Base-by-base conservation (phyloP, 1,284 basidiomycete species). In the Irpex lacteus region DNA sequence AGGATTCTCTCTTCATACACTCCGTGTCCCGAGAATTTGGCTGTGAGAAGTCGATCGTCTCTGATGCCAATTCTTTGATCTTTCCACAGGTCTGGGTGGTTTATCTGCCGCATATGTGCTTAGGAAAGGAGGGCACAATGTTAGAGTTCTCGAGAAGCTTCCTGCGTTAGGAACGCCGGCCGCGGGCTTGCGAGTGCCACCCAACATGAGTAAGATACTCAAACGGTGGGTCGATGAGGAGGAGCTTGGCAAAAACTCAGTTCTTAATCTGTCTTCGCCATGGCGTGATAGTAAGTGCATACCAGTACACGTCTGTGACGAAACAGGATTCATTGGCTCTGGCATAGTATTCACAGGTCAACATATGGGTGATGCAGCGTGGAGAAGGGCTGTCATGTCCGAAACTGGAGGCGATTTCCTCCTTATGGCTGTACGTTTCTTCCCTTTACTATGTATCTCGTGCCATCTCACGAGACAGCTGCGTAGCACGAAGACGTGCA, bases 341-440 rank as follows among this genome's bases (percentile, higher is more conserved):
- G 26, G 52, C 40, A 19, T 60, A 13, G 26, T 69, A 86, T 84
- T 78, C 53, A 78, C 78, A 1, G 80, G 78, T 15, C 73, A 83
- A 50, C 65, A 74, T 53, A 69, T 82, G 15, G 85, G 85, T 26
- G 72, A 72, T 60, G 68, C 83, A 21, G 77, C 80, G 63, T 86
- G 85, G 83, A 76, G 78, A 63, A 78, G 83, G 60, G 81, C 82
- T 40, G 77, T 86, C 6, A 77, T 87, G 63, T 73, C 78, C 58
- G 85, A 85, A 63, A 79, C 81, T 0, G 85, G 85, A 5, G 84
- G 81, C 1, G 81, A 84, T 21, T 85, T 85, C 66, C 71, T 82
- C 58, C 69, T 86, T 57, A 78, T 84, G 67, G 75, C 80, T 67
- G 83, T 84, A 63, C 66, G 79, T 72, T 19, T 34, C 52, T 34